Evolutionary conservation across 768 basidiomycete genomes (phyloP).

Genomic region (Xanthoconium purpureum): DNA sequence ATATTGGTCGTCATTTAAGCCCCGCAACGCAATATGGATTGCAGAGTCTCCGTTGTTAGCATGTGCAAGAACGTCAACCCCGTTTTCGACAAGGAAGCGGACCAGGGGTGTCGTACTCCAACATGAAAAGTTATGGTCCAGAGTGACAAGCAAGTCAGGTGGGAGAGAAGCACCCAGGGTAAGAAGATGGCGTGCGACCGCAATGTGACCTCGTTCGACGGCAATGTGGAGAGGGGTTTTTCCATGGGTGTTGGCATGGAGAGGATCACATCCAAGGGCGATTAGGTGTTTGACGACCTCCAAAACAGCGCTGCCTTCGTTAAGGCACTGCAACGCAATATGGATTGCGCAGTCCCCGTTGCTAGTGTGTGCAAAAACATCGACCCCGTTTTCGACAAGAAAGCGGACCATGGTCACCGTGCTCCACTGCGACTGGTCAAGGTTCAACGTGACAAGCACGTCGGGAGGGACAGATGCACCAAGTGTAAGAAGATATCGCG

Average conservation of each 20-base stretch:
- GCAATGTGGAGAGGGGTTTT: neutral
- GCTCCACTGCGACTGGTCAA: no score
- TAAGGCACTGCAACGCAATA: neutral
- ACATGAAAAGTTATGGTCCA: neutral
- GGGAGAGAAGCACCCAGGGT: neutral
- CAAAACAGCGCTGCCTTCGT: neutral
- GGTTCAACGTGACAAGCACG: neutral
- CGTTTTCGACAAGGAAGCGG: neutral
- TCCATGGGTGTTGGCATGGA: neutral
- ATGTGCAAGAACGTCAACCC: neutral
- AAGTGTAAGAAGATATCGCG: no score
- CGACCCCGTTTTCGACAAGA: neutral
- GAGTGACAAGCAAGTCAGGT: neutral
- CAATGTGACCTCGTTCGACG: neutral
- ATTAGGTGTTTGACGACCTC: neutral
- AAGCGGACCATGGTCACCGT: neutral
- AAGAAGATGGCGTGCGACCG: neutral
- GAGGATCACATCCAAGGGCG: neutral
- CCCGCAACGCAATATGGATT: neutral
- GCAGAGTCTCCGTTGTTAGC: neutral
- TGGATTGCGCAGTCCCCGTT: neutral
- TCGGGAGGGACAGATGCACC: neutral
- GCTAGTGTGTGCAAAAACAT: neutral
- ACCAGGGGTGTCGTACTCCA: neutral
- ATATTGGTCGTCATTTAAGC: neutral